Conservation (phyloP, 495 filamentous ascomycete species). For the Aspergillus steynii region DNA sequence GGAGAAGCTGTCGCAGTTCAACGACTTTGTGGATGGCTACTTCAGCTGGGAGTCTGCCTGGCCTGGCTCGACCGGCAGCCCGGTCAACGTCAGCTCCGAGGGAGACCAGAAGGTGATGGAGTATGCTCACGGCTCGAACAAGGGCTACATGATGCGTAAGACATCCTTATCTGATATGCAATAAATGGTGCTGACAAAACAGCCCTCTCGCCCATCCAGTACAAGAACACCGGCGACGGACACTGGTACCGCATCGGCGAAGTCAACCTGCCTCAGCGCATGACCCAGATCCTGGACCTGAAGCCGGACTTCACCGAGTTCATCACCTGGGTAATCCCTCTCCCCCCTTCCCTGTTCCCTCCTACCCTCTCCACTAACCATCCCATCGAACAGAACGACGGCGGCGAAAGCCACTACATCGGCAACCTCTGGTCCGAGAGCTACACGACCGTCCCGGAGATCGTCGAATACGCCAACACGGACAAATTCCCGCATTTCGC, state of each 20-base stretch:
- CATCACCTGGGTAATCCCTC: conserved; percentile 26
- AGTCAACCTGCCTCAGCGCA: conserved; percentile 34
- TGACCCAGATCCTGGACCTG: conserved; percentile 26
- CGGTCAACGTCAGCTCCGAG: conserved; percentile 16
- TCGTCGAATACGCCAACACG: conserved; percentile 26
- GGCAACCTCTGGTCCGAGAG: conserved; percentile 35
- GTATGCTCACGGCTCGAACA: conserved; percentile 19
- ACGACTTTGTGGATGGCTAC: conserved; percentile 27
- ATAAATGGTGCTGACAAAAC: not conserved
- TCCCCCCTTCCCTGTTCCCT: not conserved
- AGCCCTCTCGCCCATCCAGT: conserved; percentile 40
- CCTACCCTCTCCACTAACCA: not conserved
- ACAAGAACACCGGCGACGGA: conserved; percentile 37
- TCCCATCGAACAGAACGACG: conserved; percentile 27
- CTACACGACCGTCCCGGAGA: not conserved
- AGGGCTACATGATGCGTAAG: conserved; percentile 36
- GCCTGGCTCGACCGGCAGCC: conserved; percentile 21
- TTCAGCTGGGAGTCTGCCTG: conserved; percentile 40
- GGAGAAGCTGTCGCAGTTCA: not conserved
- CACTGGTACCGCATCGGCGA: conserved; percentile 47
- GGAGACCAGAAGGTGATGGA: conserved; percentile 24
- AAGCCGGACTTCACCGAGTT: conserved; percentile 30
- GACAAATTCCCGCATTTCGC: conserved; percentile 27
- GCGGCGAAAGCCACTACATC: conserved; percentile 48
- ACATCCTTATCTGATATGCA: not conserved